Percentiles rank a stretch among this genome's conserved stretches.
Evolutionary conservation across 495 filamentous ascomycete genomes (phyloP).

Genomic region (Patellaria atrata): DNA sequence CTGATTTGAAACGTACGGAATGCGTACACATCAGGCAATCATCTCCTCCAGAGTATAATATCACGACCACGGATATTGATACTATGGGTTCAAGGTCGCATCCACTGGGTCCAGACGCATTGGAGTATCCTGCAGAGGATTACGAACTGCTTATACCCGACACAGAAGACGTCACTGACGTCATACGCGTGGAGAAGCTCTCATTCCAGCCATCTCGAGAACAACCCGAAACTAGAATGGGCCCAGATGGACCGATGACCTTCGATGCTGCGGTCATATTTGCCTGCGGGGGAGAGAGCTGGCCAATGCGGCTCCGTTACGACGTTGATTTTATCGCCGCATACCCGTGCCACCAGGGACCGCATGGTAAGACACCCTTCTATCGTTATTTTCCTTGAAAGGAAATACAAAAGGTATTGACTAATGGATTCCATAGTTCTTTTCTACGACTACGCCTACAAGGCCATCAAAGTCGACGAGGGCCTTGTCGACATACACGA

Average conservation of each 20-base stretch:
- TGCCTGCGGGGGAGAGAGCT: slow-evolving; percentile 47
- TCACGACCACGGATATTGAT: slow-evolving; percentile 39
- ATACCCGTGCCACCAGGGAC: slow-evolving; percentile 53
- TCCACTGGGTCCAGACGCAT: slow-evolving; percentile 44
- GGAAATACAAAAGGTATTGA: not conserved
- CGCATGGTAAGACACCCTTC: slow-evolving; percentile 32
- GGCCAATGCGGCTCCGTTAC: slow-evolving; percentile 46
- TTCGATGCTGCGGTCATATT: slow-evolving; percentile 54
- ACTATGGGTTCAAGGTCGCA: slow-evolving; percentile 47
- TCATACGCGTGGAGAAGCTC: slow-evolving; percentile 50
- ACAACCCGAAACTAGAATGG: slow-evolving; percentile 12
- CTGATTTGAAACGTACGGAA: slow-evolving; percentile 45
- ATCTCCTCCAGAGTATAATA: slow-evolving; percentile 29
- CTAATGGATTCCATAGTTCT: slow-evolving; percentile 26
- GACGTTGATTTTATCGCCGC: slow-evolving; percentile 53
- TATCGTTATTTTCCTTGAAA: not conserved
- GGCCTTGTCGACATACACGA: slow-evolving; percentile 42
- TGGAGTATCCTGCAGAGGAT: slow-evolving; percentile 44
- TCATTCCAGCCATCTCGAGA: slow-evolving; percentile 29
- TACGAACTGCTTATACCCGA: slow-evolving; percentile 42
- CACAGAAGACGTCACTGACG: slow-evolving; percentile 39
- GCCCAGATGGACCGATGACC: slow-evolving; percentile 27
- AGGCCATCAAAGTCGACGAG: slow-evolving; percentile 39
- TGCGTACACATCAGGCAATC: slow-evolving; percentile 46
- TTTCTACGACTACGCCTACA: slow-evolving; percentile 51